phyloP scores from a whole-genome alignment of 208 protist genomes.

The Acanthamoeba healyi region DNA sequence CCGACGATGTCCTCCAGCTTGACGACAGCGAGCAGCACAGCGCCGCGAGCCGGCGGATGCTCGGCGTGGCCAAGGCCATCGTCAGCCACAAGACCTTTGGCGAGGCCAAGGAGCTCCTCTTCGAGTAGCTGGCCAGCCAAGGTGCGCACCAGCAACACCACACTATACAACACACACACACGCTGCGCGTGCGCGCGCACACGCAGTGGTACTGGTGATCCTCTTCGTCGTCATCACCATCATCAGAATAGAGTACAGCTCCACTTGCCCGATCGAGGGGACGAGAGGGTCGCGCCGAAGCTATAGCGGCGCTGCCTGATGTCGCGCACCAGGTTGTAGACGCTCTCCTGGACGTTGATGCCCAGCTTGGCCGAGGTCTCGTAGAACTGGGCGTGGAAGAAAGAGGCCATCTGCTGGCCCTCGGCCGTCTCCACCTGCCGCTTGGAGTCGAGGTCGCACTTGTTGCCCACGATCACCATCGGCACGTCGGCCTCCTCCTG shows the following conservation, averaged over 20 bases:
- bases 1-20: too few relatives aligned
- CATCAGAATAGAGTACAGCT: too few relatives aligned
- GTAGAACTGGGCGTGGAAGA: conserved; percentile 83
- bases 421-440: conserved; percentile 86
- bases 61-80: not conserved
- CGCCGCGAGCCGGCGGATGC: not conserved
- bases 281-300: not conserved
- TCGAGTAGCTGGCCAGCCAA: not conserved
- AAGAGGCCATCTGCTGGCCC: conserved; percentile 84
- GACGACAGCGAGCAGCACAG: not conserved
- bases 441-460: conserved; percentile 88
- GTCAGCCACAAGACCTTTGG: not conserved
- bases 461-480: conserved; percentile 89
- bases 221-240: too few relatives aligned
- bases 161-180: too few relatives aligned
- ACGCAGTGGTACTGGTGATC: too few relatives aligned
- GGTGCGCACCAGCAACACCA: too few relatives aligned
- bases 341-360: conserved; percentile 85
- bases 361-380: conserved; percentile 87
- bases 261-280: too few relatives aligned
- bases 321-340: conserved; percentile 80
- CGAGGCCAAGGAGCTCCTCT: not conserved
- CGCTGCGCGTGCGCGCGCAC: too few relatives aligned
- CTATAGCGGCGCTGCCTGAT: conserved; percentile 15
- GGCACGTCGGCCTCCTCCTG: conserved; percentile 85